A percentile compares a stretch with the other conserved stretches of the same genome.
phyloP scores from a whole-genome alignment of 2,329 filamentous ascomycete species.

The Parastagonospora nodorum region DNA sequence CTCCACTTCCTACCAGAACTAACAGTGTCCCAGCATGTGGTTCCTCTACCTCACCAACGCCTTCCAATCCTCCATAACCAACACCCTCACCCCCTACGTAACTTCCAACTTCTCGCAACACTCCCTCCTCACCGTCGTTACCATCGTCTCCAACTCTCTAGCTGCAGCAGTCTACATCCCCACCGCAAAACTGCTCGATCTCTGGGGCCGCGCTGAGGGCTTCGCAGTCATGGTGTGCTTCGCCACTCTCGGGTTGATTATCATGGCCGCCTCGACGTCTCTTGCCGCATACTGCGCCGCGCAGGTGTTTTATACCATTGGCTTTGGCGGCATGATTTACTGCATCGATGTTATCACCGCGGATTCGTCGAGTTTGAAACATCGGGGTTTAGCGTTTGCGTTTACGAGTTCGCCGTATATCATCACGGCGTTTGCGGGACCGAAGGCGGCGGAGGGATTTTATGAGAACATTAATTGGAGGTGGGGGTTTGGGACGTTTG shows the following conservation, averaged over 20 bases:
- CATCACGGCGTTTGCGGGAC: constrained; percentile 14
- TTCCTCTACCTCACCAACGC: constrained; percentile 52
- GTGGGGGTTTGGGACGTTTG: constrained; percentile 70
- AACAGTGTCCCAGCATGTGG: constrained; percentile 17
- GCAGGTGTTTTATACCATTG: constrained; percentile 51
- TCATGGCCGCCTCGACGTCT: constrained; percentile 67
- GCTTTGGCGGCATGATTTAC: constrained; percentile 65
- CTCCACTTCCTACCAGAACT: not conserved
- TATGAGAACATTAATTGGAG: constrained; percentile 43
- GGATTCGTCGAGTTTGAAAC: constrained; percentile 64
- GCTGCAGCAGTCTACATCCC: constrained; percentile 44
- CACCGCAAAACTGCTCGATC: constrained; percentile 46
- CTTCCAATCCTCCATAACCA: constrained; percentile 45
- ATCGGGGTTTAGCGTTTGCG: constrained; percentile 64
- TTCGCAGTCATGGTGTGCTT: constrained; percentile 39
- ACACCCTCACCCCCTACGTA: constrained; percentile 42
- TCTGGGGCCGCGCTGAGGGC: constrained; percentile 47
- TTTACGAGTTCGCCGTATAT: constrained; percentile 33
- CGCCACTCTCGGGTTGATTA: constrained; percentile 54
- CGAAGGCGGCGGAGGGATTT: constrained; percentile 51
- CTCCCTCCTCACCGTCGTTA: constrained; percentile 32
- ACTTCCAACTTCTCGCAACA: constrained; percentile 33
- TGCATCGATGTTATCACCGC: constrained; percentile 67
- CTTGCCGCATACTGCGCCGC: constrained; percentile 46
- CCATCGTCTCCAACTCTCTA: constrained; percentile 31